phyloP scores from a whole-genome alignment of 2,329 filamentous ascomycete species.

The Colletotrichum euphorbiae region DNA sequence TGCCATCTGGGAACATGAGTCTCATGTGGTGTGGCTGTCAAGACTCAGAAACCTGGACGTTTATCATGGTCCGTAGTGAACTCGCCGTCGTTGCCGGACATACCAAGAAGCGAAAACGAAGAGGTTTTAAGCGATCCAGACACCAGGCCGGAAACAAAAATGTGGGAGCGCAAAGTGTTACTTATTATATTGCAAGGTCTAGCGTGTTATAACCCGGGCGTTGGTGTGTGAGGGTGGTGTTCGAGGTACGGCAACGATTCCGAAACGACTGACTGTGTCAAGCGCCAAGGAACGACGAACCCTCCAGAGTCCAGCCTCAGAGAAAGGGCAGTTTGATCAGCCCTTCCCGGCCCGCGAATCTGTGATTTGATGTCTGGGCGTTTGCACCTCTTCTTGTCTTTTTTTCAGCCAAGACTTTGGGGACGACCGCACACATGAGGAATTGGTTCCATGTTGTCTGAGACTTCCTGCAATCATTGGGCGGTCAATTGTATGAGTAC shows the following conservation, averaged over 20 bases:
- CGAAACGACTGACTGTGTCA: conserved; percentile 37
- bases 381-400: background rate
- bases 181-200: conserved; percentile 18
- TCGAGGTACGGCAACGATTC: conserved; percentile 20
- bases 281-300: conserved; percentile 29
- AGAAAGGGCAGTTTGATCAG: background rate
- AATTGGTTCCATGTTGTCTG: conserved; percentile 1
- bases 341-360: background rate
- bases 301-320: background rate
- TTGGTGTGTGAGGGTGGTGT: conserved; percentile 7
- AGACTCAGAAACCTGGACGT: background rate
- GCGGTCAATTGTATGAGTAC: too few species aligned
- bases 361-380: conserved; percentile 22
- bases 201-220: background rate
- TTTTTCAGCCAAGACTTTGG: conserved; percentile 3
- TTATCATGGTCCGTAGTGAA: background rate
- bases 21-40: background rate
- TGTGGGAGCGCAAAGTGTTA: conserved; percentile 1
- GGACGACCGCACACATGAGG: background rate
- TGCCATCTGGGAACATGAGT: conserved; percentile 14
- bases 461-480: background rate
- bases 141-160: background rate
- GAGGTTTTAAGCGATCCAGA: background rate
- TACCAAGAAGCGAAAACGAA: background rate
- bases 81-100: background rate